Percentiles rank a stretch among this genome's conserved stretches.
These are phyloP conservation scores for Sclerotinia trifoliorum DNA, from an alignment of 2,329 filamentous ascomycete species.

Conservation along the genomic window DNA sequence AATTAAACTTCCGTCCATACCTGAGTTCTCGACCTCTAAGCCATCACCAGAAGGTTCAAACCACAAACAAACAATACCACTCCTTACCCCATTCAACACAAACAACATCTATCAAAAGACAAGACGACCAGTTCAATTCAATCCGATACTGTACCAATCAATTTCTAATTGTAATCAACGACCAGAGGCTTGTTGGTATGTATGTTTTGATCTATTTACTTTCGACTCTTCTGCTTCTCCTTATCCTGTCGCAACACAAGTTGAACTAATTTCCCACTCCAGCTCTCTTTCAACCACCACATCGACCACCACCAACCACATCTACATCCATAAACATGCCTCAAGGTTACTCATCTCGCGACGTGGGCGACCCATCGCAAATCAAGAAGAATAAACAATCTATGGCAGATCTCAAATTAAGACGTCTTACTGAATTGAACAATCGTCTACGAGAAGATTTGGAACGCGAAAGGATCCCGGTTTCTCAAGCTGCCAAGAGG, in stretches of 20 bases:
- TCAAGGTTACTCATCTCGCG: conserved; percentile 66
- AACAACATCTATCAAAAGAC: background rate
- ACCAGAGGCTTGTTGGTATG: conserved; percentile 1
- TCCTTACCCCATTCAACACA: conserved; percentile 5
- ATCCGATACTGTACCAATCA: background rate
- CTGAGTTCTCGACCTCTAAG: conserved; percentile 8
- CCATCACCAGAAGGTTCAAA: background rate
- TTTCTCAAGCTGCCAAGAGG: conserved; percentile 89
- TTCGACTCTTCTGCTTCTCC: conserved; percentile 7
- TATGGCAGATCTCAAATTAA: conserved; percentile 97
- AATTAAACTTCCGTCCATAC: conserved; percentile 13
- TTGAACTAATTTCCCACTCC: conserved; percentile 16
- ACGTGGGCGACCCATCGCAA: conserved; percentile 65
- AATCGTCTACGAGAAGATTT: conserved; percentile 93
- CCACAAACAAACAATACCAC: conserved; percentile 7
- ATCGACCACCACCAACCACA: background rate
- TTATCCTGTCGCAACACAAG: conserved; percentile 13
- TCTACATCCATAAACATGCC: conserved; percentile 44
- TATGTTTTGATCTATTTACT: conserved; percentile 4
- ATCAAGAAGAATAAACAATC: conserved; percentile 95
- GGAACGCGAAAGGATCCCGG: conserved; percentile 90
- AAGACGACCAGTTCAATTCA: background rate
- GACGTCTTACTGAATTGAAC: conserved; percentile 94
- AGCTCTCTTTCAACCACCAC: conserved; percentile 1
- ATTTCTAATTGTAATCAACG: conserved; percentile 14